These are phyloP conservation scores for Phallus indusiatus DNA, from an alignment of 768 basidiomycete species.

Conservation along the genomic window DNA sequence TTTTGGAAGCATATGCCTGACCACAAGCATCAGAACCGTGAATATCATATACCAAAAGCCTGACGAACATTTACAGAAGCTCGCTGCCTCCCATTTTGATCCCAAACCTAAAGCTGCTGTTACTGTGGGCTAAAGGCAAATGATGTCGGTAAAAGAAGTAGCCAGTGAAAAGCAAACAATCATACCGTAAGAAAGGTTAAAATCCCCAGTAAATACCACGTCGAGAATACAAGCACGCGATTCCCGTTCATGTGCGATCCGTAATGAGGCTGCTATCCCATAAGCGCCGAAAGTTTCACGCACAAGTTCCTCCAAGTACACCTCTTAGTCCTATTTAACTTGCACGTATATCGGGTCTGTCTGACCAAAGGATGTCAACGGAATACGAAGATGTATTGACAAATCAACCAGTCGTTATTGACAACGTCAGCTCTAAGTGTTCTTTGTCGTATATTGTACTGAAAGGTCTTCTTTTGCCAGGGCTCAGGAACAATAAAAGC, in stretches of 20 bases:
- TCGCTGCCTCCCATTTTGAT: conserved; percentile 73
- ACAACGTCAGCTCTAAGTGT: conserved; percentile 61
- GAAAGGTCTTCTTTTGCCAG: conserved; percentile 31
- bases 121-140: conserved; percentile 4
- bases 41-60: neutral
- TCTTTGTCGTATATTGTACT: conserved; percentile 4
- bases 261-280: neutral
- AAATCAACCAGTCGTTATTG: conserved; percentile 98
- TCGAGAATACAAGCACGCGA: neutral
- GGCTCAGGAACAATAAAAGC: conserved; percentile 99
- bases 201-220: neutral
- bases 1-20: conserved; percentile 89
- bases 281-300: neutral
- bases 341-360: no score
- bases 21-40: conserved; percentile 3
- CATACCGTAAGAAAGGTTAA: neutral
- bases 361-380: conserved; percentile 46
- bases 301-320: no score
- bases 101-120: conserved; percentile 6
- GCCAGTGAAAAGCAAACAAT: neutral
- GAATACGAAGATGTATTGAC: conserved; percentile 92
- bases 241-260: neutral
- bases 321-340: no score
- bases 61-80: conserved; percentile 76
- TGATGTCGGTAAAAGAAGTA: neutral